Conservation (phyloP, 495 filamentous ascomycete genomes). For the Aspergillus taichungensis region DNA sequence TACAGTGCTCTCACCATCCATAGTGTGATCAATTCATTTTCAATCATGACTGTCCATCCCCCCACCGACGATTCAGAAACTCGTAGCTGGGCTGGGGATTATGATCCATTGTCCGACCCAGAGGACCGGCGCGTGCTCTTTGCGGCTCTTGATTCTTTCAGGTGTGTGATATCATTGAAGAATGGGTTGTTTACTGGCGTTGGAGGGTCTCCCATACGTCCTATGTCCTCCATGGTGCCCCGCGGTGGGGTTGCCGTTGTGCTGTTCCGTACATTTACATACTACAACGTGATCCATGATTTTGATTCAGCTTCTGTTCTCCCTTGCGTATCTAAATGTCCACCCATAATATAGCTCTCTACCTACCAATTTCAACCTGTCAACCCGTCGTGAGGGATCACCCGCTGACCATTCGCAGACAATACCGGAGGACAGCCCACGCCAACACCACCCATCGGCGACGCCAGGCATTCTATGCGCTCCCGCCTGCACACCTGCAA, state of each 20-base stretch:
- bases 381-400: not conserved
- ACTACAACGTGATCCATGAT: no score
- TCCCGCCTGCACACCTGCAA: conserved; percentile 75
- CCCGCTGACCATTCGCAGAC: conserved; percentile 35
- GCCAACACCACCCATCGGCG: conserved; percentile 81
- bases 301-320: no score
- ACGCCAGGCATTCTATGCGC: conserved; percentile 80
- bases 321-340: not conserved
- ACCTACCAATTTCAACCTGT: not conserved
- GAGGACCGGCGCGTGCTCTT: conserved; percentile 71
- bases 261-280: no score
- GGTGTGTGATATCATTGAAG: conserved; percentile 46
- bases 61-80: conserved; percentile 16
- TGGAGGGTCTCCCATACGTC: not conserved
- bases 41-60: not conserved
- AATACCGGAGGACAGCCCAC: conserved; percentile 77
- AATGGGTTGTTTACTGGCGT: not conserved
- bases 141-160: conserved; percentile 74
- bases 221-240: not conserved
- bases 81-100: conserved; percentile 47
- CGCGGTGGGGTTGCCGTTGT: no score
- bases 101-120: conserved; percentile 55
- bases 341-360: not conserved
- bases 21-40: not conserved
- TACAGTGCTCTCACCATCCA: not conserved